phyloP scores from a whole-genome alignment of 345 rosid genomes.

The Microthlaspi erraticum region DNA sequence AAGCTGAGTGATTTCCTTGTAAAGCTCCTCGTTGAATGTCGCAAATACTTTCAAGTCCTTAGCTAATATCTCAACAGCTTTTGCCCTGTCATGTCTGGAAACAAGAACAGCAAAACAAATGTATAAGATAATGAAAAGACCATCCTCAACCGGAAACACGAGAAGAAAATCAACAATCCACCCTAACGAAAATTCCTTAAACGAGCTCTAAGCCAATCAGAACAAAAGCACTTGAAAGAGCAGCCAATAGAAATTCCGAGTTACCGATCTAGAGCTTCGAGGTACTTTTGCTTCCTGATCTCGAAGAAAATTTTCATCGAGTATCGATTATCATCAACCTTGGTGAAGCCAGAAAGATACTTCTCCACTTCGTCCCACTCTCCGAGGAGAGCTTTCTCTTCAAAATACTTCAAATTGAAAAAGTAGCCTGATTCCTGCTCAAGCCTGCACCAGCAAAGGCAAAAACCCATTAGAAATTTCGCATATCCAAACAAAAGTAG shows the following conservation, averaged over 20 bases:
- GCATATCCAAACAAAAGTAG: not conserved
- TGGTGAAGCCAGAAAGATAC: conserved; percentile 81
- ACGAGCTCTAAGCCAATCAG: not conserved
- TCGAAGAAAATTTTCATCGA: not conserved
- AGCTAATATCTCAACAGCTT: conserved; percentile 83
- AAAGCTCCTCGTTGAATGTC: conserved; percentile 81
- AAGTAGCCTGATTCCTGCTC: conserved; percentile 90
- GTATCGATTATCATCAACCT: conserved; percentile 83
- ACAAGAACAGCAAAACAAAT: conserved; percentile 24
- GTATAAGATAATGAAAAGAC: not conserved
- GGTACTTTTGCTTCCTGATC: conserved; percentile 57
- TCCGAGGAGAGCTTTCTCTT: conserved; percentile 80
- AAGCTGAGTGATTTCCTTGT: conserved; percentile 88
- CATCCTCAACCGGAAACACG: not conserved
- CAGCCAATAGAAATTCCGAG: not conserved
- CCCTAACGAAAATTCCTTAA: not conserved
- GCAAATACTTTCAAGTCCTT: conserved; percentile 82
- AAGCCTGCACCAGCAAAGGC: conserved; percentile 42
- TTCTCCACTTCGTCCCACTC: conserved; percentile 95
- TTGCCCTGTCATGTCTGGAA: conserved; percentile 76
- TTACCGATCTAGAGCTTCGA: conserved; percentile 58
- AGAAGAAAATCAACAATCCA: not conserved
- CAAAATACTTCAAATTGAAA: conserved; percentile 83
- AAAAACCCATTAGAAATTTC: conserved; percentile 19
- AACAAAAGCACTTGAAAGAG: not conserved